Conservation (phyloP, 768 basidiomycete genomes). For the Russula dissimulans region DNA sequence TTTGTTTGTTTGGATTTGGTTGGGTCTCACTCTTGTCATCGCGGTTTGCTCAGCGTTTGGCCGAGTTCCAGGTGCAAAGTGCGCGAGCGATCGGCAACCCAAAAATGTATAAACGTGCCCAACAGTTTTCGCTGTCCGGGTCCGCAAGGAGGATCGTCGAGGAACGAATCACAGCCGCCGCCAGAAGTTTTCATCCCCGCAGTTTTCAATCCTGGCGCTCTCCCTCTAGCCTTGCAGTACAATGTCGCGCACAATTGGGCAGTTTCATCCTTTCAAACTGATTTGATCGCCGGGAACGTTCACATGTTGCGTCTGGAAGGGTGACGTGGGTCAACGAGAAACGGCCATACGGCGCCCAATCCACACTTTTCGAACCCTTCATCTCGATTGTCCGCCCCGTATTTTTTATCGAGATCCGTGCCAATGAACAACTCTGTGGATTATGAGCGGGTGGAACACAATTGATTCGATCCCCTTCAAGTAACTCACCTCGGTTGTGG, state of each 20-base stretch:
- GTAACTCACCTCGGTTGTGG: slow-evolving; percentile 20
- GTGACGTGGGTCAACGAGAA: slow-evolving; percentile 7
- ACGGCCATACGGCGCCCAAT: slow-evolving; percentile 12
- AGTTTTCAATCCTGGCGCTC: neutral
- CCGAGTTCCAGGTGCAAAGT: slow-evolving; percentile 16
- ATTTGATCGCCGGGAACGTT: neutral
- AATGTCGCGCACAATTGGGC: neutral
- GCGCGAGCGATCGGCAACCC: slow-evolving; percentile 18
- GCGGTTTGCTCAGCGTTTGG: neutral
- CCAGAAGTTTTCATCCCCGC: slow-evolving; percentile 7
- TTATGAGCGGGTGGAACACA: slow-evolving; percentile 16
- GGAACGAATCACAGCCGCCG: slow-evolving; percentile 5
- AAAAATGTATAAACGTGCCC: slow-evolving; percentile 18
- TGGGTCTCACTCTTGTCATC: slow-evolving; percentile 4
- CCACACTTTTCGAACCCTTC: neutral
- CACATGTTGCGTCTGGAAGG: neutral
- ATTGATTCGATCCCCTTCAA: slow-evolving; percentile 19
- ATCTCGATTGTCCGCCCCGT: slow-evolving; percentile 14
- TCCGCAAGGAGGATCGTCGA: slow-evolving; percentile 13
- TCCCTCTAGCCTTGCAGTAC: neutral
- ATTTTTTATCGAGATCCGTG: slow-evolving; percentile 13
- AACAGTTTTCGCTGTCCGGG: slow-evolving; percentile 8
- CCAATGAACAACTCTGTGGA: slow-evolving; percentile 4
- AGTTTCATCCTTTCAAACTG: neutral
- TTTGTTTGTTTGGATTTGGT: slow-evolving; percentile 6